A percentile compares a stretch with the other conserved stretches of the same genome.
phyloP scores from a whole-genome alignment of 1,284 basidiomycete species.

The Cutaneotrichosporon dermatis region DNA sequence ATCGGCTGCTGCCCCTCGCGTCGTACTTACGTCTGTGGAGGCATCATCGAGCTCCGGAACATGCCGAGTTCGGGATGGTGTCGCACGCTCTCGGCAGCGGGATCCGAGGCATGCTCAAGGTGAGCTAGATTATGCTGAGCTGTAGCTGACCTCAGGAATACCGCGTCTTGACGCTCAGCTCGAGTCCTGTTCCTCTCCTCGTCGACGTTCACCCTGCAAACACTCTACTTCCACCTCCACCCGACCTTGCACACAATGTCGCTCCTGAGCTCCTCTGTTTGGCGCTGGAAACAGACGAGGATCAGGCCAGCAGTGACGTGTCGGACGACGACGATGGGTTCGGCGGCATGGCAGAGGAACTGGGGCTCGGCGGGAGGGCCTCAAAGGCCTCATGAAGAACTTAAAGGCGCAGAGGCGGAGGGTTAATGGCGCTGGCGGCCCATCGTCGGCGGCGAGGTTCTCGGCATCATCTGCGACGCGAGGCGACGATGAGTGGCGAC shows the following conservation, averaged over 20 bases:
- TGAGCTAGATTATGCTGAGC: constrained; percentile 36
- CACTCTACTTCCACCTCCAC: constrained; percentile 93
- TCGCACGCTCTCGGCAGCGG: constrained; percentile 92
- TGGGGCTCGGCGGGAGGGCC: constrained; percentile 75
- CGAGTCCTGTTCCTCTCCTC: constrained; percentile 89
- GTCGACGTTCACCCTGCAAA: constrained; percentile 85
- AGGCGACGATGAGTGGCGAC: constrained; percentile 78
- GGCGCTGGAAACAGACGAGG: constrained; percentile 56
- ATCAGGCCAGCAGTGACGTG: constrained; percentile 25
- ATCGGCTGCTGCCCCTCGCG: constrained; percentile 83
- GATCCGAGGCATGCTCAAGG: constrained; percentile 87
- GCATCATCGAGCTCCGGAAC: constrained; percentile 80
- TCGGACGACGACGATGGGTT: constrained; percentile 42
- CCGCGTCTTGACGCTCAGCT: constrained; percentile 88
- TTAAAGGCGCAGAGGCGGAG: constrained; percentile 52
- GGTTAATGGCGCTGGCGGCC: constrained; percentile 56
- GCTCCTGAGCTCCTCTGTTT: constrained; percentile 51
- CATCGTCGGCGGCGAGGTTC: constrained; percentile 82
- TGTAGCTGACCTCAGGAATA: constrained; percentile 63
- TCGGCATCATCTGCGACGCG: constrained; percentile 78
- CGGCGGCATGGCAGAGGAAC: constrained; percentile 70
- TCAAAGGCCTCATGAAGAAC: constrained; percentile 74
- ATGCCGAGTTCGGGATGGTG: constrained; percentile 82
- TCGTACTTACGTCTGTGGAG: constrained; percentile 84
- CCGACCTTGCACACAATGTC: constrained; percentile 89